These are phyloP conservation scores for Fraxinus greggii DNA, from an alignment of 305 asterid species.

Conservation along the genomic window DNA sequence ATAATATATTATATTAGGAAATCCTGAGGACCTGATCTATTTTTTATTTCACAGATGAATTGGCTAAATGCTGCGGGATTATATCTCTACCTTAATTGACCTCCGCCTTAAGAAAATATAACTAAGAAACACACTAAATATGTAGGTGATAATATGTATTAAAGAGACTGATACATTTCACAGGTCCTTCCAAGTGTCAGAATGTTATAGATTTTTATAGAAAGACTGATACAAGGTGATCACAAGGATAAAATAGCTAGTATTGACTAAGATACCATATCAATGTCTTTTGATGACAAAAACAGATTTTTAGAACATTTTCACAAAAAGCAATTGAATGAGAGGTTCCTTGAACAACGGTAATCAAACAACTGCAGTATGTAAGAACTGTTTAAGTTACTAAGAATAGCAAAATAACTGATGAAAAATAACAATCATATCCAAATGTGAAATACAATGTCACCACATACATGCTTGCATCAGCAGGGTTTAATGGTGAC, in stretches of 20 bases:
- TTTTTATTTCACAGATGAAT: not conserved
- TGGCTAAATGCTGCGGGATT: not conserved
- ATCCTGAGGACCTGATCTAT: slow-evolving; percentile 13
- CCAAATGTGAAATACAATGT: not conserved
- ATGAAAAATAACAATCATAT: not conserved
- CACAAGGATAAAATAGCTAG: not conserved
- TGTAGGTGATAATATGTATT: not conserved
- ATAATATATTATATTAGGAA: slow-evolving; percentile 12
- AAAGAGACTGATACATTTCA: not conserved
- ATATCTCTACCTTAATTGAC: slow-evolving; percentile 9
- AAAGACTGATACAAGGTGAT: not conserved
- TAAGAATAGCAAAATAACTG: not conserved
- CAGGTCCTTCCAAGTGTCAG: not conserved
- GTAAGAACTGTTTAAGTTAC: not conserved
- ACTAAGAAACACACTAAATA: not conserved
- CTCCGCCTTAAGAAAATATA: not conserved
- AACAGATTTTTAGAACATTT: not conserved
- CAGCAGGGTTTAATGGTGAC: not conserved
- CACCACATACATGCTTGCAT: not conserved
- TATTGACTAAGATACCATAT: not conserved
- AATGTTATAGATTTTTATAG: not conserved
- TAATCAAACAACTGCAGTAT: not conserved
- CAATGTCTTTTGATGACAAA: not conserved
- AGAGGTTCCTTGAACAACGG: not conserved
- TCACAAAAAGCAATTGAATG: not conserved